phyloP scores from a whole-genome alignment of 2,329 filamentous ascomycete species.

The Calonectria naviculata region DNA sequence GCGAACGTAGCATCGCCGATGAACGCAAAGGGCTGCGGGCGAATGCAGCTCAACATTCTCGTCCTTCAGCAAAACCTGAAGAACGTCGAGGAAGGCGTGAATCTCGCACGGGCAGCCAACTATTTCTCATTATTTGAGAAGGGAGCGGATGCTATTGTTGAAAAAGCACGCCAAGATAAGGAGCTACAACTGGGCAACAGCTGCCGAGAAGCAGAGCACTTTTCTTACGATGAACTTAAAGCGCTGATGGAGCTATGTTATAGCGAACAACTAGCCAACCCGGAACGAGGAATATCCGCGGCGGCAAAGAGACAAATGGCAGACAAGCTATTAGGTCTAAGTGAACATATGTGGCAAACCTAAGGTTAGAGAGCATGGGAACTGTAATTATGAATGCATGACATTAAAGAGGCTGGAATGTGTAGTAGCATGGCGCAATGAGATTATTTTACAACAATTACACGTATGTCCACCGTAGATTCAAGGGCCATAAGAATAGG shows the following conservation, averaged over 20 bases:
- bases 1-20: constrained; percentile 80
- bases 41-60: constrained; percentile 93
- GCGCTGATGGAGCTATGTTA: constrained; percentile 74
- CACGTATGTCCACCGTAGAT: no score
- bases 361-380: constrained; percentile 18
- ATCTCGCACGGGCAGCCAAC: constrained; percentile 70
- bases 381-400: constrained; percentile 18
- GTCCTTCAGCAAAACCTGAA: constrained; percentile 97
- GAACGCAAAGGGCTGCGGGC: constrained; percentile 84
- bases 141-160: constrained; percentile 74
- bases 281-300: constrained; percentile 74
- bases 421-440: constrained; percentile 17
- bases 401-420: constrained; percentile 25
- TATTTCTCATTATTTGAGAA: constrained; percentile 77
- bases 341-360: constrained; percentile 78
- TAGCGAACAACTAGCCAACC: constrained; percentile 73
- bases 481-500: no score
- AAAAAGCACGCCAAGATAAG: constrained; percentile 65
- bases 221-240: constrained; percentile 75
- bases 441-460: constrained; percentile 2
- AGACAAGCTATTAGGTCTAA: constrained; percentile 76
- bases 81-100: constrained; percentile 82
- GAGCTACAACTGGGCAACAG: constrained; percentile 48
- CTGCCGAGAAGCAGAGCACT: constrained; percentile 54
- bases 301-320: constrained; percentile 77